Evolutionary conservation across 352 stramenopile species (phyloP).

Genomic region (Thalassiosira mediterranea): DNA sequence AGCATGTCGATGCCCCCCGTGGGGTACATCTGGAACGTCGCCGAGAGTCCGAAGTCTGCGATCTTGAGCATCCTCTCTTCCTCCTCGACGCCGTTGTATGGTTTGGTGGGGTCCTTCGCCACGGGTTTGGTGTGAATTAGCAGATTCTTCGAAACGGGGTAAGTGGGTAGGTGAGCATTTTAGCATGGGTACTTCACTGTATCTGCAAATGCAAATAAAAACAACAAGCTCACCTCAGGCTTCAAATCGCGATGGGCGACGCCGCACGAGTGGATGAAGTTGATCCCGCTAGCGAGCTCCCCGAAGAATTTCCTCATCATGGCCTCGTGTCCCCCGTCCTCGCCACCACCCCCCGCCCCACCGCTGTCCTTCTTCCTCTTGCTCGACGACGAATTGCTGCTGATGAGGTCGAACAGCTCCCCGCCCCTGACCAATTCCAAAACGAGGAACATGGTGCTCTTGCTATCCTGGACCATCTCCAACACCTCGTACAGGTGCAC

Average conservation of each 20-base stretch:
- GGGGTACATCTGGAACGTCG: conserved; percentile 82
- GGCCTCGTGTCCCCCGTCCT: conserved; percentile 66
- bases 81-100: conserved; percentile 32
- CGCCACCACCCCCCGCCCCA: conserved; percentile 8
- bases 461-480: conserved; percentile 93
- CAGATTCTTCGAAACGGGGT: conserved; percentile 90
- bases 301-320: conserved; percentile 96
- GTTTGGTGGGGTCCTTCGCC: conserved; percentile 79
- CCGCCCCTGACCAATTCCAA: conserved; percentile 85
- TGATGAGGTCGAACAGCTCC: conserved; percentile 99
- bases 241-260: conserved; percentile 96
- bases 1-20: conserved; percentile 13
- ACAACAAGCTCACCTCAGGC: conserved; percentile 72
- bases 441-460: conserved; percentile 95
- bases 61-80: conserved; percentile 97
- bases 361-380: conserved; percentile 24
- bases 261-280: conserved; percentile 96
- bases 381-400: conserved; percentile 85
- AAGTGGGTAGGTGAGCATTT: no score
- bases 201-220: neutral
- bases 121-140: conserved; percentile 85
- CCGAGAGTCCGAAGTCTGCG: conserved; percentile 98
- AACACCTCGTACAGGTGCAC: conserved; percentile 92
- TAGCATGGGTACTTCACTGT: no score
- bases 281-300: conserved; percentile 95